phyloP scores from a whole-genome alignment of 306 rosid species.

The Alnus glutinosa region DNA sequence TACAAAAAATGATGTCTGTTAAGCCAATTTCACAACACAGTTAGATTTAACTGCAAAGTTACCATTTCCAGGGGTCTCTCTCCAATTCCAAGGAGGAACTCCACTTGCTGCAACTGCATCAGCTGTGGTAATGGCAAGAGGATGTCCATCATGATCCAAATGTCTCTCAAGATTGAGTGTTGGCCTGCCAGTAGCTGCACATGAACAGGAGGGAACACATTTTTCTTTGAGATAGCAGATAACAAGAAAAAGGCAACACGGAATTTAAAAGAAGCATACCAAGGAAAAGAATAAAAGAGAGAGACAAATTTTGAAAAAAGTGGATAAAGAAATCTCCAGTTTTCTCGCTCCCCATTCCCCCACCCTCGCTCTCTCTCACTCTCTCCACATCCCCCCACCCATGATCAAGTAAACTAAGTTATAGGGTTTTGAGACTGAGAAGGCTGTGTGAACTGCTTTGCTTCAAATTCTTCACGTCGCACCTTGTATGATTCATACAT shows the following conservation, averaged over 20 bases:
- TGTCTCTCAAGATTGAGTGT: constrained; percentile 92
- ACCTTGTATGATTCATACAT: neutral
- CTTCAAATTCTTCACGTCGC: neutral
- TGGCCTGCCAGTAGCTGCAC: constrained; percentile 81
- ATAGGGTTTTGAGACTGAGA: neutral
- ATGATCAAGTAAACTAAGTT: neutral
- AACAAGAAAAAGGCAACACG: neutral
- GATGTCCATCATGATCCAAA: constrained; percentile 90
- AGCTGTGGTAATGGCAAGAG: constrained; percentile 90
- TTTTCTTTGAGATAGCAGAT: constrained; percentile 1
- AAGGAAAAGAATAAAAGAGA: neutral
- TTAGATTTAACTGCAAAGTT: constrained; percentile 19
- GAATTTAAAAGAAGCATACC: neutral
- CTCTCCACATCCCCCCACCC: no score
- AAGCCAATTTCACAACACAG: neutral
- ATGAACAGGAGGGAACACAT: constrained; percentile 6
- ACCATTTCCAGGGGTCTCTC: constrained; percentile 95
- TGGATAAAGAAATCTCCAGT: neutral
- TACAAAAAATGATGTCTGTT: neutral
- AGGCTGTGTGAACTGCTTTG: neutral
- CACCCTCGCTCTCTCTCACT: neutral
- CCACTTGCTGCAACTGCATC: constrained; percentile 84
- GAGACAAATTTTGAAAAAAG: neutral
- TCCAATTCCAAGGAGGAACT: constrained; percentile 99
- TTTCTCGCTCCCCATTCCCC: neutral